Conservation (phyloP, 495 filamentous ascomycete genomes). For the Trichocladium uniseriatum region DNA sequence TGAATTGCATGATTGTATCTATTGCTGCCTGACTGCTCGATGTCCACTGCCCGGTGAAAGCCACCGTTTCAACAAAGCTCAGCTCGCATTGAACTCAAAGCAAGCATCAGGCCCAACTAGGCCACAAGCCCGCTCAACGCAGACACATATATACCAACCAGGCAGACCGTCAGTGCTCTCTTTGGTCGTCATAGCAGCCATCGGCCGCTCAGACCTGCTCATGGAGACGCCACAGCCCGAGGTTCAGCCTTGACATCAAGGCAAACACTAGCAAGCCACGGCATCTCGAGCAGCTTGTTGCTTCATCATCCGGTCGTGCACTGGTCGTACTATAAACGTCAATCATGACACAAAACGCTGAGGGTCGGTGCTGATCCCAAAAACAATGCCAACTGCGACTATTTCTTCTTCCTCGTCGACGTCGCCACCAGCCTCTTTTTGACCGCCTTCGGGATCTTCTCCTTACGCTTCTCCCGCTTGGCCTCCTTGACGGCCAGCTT, state of each 20-base stretch:
- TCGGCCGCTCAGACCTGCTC: conserved; percentile 26
- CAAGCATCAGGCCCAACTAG: too few species aligned
- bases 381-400: background rate
- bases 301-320: conserved; percentile 29
- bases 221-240: conserved; percentile 8
- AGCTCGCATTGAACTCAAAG: too few species aligned
- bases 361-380: background rate
- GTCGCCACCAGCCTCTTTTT: conserved; percentile 68
- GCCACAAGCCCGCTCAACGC: too few species aligned
- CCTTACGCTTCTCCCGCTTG: conserved; percentile 80
- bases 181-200: conserved; percentile 37
- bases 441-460: conserved; percentile 89
- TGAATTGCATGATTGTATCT: too few species aligned
- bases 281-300: conserved; percentile 9
- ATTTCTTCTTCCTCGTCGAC: conserved; percentile 32
- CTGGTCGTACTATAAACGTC: background rate
- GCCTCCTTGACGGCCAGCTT: conserved; percentile 90
- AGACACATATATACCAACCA: too few species aligned
- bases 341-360: too few species aligned
- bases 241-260: conserved; percentile 23
- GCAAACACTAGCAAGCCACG: conserved; percentile 19
- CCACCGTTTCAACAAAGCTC: too few species aligned
- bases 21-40: too few species aligned
- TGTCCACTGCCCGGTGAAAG: too few species aligned
- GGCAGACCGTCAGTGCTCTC: conserved; percentile 44